Evolutionary conservation across 2,329 filamentous ascomycete genomes (phyloP).

Genomic region (Penicillium rolfsii): DNA sequence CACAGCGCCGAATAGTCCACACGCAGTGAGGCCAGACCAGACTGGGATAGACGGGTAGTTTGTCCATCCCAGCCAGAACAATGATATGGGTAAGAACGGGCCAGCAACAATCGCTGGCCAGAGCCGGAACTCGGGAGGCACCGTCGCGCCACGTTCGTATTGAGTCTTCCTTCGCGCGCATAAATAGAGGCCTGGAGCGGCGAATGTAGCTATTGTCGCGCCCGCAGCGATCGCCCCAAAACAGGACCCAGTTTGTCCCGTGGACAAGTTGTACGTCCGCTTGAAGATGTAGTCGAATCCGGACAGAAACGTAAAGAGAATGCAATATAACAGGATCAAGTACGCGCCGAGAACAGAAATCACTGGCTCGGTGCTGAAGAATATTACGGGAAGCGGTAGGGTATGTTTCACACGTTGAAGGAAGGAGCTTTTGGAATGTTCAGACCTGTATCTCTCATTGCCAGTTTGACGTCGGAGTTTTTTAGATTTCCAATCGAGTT

Average conservation of each 20-base stretch:
- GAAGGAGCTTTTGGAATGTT: neutral
- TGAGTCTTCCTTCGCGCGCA: neutral
- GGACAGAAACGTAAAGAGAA: neutral
- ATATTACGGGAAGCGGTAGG: neutral
- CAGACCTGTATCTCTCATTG: neutral
- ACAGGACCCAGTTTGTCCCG: neutral
- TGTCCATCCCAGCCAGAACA: neutral
- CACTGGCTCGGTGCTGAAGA: neutral
- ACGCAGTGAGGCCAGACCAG: neutral
- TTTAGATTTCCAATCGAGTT: neutral
- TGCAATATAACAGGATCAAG: neutral
- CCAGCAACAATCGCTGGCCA: neutral
- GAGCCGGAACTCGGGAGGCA: neutral
- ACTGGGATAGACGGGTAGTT: neutral
- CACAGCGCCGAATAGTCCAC: neutral
- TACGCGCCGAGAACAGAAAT: neutral
- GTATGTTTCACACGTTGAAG: neutral
- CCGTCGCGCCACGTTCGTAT: neutral
- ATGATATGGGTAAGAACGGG: neutral
- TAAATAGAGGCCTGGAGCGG: neutral
- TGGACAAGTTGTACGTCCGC: neutral
- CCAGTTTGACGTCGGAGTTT: neutral
- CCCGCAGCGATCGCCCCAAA: slow-evolving; percentile 2
- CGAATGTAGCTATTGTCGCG: neutral
- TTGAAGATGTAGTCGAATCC: slow-evolving; percentile 3